A percentile compares a stretch with the other conserved stretches of the same genome.
These are phyloP conservation scores for Botryotinia globosa DNA, from an alignment of 2,329 filamentous ascomycete species.

Conservation along the genomic window DNA sequence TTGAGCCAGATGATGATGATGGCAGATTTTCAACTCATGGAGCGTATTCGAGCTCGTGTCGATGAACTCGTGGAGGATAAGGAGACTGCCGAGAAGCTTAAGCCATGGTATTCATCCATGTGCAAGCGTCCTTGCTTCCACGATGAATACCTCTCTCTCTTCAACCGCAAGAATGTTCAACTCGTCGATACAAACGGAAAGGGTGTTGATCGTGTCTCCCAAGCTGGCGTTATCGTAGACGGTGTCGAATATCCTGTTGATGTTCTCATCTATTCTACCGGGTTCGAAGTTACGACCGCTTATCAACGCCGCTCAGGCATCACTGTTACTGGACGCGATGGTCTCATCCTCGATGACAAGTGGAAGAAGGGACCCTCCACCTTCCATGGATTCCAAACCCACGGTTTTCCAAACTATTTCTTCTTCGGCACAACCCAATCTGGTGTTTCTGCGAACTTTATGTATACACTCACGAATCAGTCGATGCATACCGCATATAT, in stretches of 20 bases:
- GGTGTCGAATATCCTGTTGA: constrained; percentile 49
- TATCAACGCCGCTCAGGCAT: constrained; percentile 17
- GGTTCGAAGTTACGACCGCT: constrained; percentile 50
- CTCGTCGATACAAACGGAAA: constrained; percentile 51
- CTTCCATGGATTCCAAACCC: constrained; percentile 17
- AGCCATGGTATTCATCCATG: constrained; percentile 52
- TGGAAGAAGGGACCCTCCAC: constrained; percentile 10
- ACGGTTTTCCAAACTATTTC: constrained; percentile 18
- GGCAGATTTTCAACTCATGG: constrained; percentile 18
- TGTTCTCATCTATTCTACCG: constrained; percentile 56
- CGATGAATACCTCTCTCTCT: constrained; percentile 55
- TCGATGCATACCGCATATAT: constrained; percentile 13
- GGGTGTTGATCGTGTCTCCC: constrained; percentile 41
- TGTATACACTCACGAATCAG: constrained; percentile 10
- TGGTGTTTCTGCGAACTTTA: constrained; percentile 17
- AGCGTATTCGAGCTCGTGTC: constrained; percentile 27
- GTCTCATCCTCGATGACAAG: constrained; percentile 12
- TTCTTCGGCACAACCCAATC: constrained; percentile 17
- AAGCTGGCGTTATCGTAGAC: constrained; percentile 46
- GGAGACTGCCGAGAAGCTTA: constrained; percentile 46
- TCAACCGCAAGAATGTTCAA: constrained; percentile 47
- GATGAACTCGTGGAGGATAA: constrained; percentile 44
- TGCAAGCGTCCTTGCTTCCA: constrained; percentile 54
- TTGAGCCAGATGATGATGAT: constrained; percentile 16
- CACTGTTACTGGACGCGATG: background rate